Evolutionary conservation across 2,329 filamentous ascomycete genomes (phyloP), one percentile per base, ranked within the genome.

Genomic region (Paraphaeosphaeria minitans): DNA sequence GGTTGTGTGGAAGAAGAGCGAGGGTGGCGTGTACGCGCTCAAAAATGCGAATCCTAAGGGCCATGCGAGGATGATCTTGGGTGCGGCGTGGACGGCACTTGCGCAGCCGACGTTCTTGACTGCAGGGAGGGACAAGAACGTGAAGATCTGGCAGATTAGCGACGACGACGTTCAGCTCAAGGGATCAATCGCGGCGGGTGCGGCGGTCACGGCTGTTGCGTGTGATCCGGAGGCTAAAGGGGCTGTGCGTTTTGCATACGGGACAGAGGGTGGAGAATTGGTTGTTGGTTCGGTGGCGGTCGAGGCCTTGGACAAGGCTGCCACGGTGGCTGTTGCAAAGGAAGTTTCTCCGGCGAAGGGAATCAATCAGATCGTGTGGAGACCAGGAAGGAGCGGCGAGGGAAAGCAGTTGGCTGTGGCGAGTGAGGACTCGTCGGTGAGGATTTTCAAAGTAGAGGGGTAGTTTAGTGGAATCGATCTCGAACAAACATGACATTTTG

Each of bases 61-160:
- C 0, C 95, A 99, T 75, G 84, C 90, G 4, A 84, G 95, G 59
- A 98, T 99, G 93, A 93, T 99, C 47, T 82, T 98, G 14, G 92
- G 93, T 72, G 90, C 88, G 1, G 87, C 91, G 2, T 99, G 95
- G 94, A 88, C 89, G 1, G 51, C 66, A 0, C 64, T 70, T 1
- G 70, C 71, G 8, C 71, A 74, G 9, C 66, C 77, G 5, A 75
- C 84, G 29, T 99, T 99, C 76, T 90, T 90, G 13, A 99, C 95
- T 0, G 94, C 93, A 1, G 92, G 93, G 3, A 84, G 95, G 67
- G 95, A 99, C 77, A 98, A 96, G 79, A 84, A 83, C 27, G 88
- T 96, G 52, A 87, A 85, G 65, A 72, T 88, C 37, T 89, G 86
- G 86, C 72, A 72, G 45, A 56, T 81, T 4, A 29, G 41, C 0